phyloP scores from a whole-genome alignment of 2,329 filamentous ascomycete species.

The Rutstroemia sp. region DNA sequence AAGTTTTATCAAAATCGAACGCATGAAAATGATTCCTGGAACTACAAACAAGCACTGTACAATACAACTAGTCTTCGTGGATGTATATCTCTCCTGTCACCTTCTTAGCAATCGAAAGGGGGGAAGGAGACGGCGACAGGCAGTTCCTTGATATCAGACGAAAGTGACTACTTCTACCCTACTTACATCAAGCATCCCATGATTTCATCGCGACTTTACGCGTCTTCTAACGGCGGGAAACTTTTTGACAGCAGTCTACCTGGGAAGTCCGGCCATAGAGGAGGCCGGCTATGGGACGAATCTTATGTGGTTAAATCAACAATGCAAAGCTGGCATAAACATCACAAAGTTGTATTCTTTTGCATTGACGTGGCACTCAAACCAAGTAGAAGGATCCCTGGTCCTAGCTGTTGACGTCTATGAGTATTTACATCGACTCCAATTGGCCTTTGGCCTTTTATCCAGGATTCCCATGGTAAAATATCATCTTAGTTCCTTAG shows the following conservation, averaged over 20 bases:
- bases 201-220: background rate
- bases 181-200: background rate
- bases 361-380: slow-evolving; percentile 4
- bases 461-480: no score
- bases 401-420: background rate
- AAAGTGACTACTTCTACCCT: background rate
- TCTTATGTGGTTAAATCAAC: background rate
- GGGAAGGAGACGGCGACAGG: background rate
- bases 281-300: background rate
- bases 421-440: no score
- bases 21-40: background rate
- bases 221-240: background rate
- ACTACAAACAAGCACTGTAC: background rate
- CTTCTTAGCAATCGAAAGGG: background rate
- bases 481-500: no score
- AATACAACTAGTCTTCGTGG: background rate
- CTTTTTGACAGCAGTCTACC: slow-evolving; percentile 1
- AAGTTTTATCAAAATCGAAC: background rate
- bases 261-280: background rate
- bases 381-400: background rate
- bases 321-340: background rate
- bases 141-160: background rate
- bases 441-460: no score
- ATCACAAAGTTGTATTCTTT: background rate
- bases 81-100: background rate